Base-by-base conservation (phyloP, 805 yeast species). In the Ascoidea asiatica region DNA sequence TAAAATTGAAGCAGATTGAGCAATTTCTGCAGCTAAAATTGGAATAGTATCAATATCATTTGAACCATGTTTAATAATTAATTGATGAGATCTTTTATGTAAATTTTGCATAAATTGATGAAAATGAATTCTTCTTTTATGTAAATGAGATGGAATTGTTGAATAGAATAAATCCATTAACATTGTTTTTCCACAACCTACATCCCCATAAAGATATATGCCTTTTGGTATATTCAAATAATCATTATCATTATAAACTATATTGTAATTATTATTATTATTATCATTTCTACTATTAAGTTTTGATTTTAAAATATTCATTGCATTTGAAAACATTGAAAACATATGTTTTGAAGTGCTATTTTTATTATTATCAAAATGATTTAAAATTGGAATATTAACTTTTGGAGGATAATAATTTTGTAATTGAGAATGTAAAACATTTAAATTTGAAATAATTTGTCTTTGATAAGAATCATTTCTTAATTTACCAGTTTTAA, bases 181-280 rank as follows among this genome's bases (percentile, higher is more conserved):
- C 97, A 92, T 90, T 5, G 98, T 92, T 58, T 92, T 90, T 4
- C 98, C 98, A 62, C 97, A 89, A 1, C 98, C 98, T 39, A 92
- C 98, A 60, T 92, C 97, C 19, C 98, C 98, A 61, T 85, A 92
- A 23, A 92, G 68, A 56, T 92, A 92, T 5, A 92, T 81, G 4
- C 98, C 98, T 51, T 73, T 68, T 2, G 92, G 95, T 13, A 79
- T 67, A 2, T 53, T 54, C 18, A 61, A 61, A 22, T 19, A n/a
- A 13, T 19, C 23, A 5, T 17, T n/a, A 18, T 5, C 38, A 41
- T 17, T 19, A 18, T 3, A 7, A 21, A 5, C 19, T 19, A n/a
- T n/a, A 13, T 19, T 23, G 7, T 19, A n/a, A n/a, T 11, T 13
- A 40, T 21, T 21, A 19, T 29, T 11, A 21, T 19, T 20, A 13